These are phyloP conservation scores for Neofusicoccum ribis DNA, from an alignment of 2,329 filamentous ascomycete genomes.

Conservation along the genomic window DNA sequence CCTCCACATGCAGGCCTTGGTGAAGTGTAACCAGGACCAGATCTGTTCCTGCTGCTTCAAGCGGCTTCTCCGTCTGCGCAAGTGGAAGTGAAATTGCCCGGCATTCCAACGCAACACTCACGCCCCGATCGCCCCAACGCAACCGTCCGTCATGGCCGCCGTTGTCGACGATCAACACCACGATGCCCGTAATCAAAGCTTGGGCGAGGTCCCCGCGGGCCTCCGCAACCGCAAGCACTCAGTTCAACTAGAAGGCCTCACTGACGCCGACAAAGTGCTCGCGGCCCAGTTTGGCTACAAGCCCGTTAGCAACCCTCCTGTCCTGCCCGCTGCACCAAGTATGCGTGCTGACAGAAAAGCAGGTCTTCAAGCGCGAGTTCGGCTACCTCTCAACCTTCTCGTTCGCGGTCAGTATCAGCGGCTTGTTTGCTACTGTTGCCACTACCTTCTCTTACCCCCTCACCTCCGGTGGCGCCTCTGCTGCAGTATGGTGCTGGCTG, in stretches of 20 bases:
- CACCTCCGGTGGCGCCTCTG: conserved; percentile 53
- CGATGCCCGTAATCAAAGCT: neutral
- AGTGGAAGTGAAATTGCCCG: conserved; percentile 11
- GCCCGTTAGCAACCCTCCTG: neutral
- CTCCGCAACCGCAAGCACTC: neutral
- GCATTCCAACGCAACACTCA: neutral
- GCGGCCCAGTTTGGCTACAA: conserved; percentile 13
- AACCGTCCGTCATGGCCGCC: neutral
- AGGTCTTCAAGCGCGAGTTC: conserved; percentile 62
- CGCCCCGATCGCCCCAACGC: no score
- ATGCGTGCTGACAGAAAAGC: neutral
- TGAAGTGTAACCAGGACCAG: conserved; percentile 10
- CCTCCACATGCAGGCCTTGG: conserved; percentile 13
- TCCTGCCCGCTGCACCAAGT: neutral
- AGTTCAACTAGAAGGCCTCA: conserved; percentile 1
- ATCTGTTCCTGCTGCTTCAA: conserved; percentile 13
- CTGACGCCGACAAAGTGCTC: conserved; percentile 13
- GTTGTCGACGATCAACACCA: neutral
- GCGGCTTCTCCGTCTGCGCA: conserved; percentile 14
- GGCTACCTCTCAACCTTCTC: conserved; percentile 60
- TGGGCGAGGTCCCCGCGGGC: neutral
- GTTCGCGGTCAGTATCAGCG: conserved; percentile 60
- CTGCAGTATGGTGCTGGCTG: conserved; percentile 60
- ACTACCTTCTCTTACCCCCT: conserved; percentile 59
- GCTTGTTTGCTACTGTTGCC: conserved; percentile 57